Base-by-base conservation (phyloP, 2,329 filamentous ascomycete species). In the Juglanconis juglandina region DNA sequence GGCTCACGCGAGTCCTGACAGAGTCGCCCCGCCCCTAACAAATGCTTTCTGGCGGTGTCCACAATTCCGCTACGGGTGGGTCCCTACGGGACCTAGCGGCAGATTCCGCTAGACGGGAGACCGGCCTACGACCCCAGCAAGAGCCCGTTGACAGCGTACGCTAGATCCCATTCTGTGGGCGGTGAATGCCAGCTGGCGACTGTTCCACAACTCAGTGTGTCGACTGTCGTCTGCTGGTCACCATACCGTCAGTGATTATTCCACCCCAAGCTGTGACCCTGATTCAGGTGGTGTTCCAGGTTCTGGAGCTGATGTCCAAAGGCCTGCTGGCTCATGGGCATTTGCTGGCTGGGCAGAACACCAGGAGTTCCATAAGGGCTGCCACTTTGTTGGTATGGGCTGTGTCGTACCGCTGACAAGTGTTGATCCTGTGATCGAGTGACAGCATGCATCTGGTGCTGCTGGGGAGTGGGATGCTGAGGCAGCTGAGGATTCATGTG, bases 171-270 rank as follows among this genome's bases (percentile, higher is more conserved):
- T 17, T 58, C 55, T 17, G 52, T 44, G 42, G 54, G 51, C 24
- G 44, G 46, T 46, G 53, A 14, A 32, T 49, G 33, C 54, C 58
- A 58, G 37, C 61, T 51, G 46, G 54, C 42, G 47, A 61, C 44
- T 41, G 56, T 47, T 39, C 54, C 54, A 34, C 44, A 56, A 24
- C 54, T 46, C 4, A 39, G 39, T 46, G 56, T 53, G 24, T 49
- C 46, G 9, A 50, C 46, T 39, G 58, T 61, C 47, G 41, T 41
- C 10, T 44, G 54, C 56, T 56, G 61, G 58, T 32, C 61, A 49
- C 48, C 30, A 47, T 46, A 52, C 59, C 54, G 61, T 63, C 61
- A 63, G 13, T 61, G 54, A 33, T 58, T 61, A 30, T 63, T 59
- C 61, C 61, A 63, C 3, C 58, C 44, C 58, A 63, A 53, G 2